Conservation (phyloP, 371 early-diverging fungal species). For the Thermomucor indicae-seudaticae region DNA sequence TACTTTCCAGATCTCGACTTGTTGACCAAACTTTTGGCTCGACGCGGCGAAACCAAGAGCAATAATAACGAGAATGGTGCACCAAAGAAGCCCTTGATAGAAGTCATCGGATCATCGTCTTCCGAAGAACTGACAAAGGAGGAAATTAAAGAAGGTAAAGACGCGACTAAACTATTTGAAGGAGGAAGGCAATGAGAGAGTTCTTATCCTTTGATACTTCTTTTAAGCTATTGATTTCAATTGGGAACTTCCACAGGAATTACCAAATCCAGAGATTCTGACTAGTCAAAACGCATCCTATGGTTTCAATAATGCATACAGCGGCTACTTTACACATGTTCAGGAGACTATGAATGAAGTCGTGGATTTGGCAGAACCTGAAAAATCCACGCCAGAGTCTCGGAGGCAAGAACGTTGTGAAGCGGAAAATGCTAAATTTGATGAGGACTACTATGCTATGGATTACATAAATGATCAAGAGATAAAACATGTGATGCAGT, state of each 20-base stretch:
- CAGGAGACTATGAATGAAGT: slow-evolving; percentile 83
- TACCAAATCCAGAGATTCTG: slow-evolving; percentile 39
- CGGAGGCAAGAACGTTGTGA: slow-evolving; percentile 61
- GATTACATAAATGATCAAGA: slow-evolving; percentile 73
- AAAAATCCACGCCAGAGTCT: slow-evolving; percentile 61
- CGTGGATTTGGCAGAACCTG: slow-evolving; percentile 71
- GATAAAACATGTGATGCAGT: slow-evolving; percentile 66
- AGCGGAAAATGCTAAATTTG: slow-evolving; percentile 79
- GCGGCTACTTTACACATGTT: slow-evolving; percentile 72
- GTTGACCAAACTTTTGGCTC: slow-evolving; percentile 74
- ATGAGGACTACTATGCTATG: slow-evolving; percentile 86
- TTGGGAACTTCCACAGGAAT: slow-evolving; percentile 83
- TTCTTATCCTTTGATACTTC: slow-evolving; percentile 3
- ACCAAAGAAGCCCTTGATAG: slow-evolving; percentile 55
- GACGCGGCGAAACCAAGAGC: slow-evolving; percentile 45
- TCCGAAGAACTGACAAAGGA: slow-evolving; percentile 21
- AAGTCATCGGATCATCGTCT: slow-evolving; percentile 72
- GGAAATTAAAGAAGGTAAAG: slow-evolving; percentile 32
- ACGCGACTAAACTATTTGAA: not conserved
- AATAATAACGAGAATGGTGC: slow-evolving; percentile 14
- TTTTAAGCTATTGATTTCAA: slow-evolving; percentile 65
- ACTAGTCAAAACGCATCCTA: slow-evolving; percentile 55
- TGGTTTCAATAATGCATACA: slow-evolving; percentile 89
- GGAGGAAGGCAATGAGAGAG: not conserved
- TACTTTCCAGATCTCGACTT: slow-evolving; percentile 87